Base-by-base conservation (phyloP, 345 rosid species). In the Geranium rotundifolium region DNA sequence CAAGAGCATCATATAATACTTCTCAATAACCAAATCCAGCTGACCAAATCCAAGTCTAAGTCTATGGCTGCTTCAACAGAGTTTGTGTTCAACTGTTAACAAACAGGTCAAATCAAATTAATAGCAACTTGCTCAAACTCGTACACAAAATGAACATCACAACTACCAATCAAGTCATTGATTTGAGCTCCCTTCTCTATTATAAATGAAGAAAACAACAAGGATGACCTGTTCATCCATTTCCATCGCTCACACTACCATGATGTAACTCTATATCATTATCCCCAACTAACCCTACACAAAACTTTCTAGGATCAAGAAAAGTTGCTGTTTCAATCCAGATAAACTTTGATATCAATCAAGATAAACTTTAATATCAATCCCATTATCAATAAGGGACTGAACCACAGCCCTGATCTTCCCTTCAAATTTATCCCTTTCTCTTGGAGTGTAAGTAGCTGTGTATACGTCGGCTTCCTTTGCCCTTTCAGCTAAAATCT, bases 351-450 rank as follows among this genome's bases (percentile, higher is more conserved):
- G 17, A 92, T 71, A 74, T 84, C 93, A 4, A 89, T 89, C 66
- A n/a, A 92, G 95, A 71, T 84, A 87, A 60, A 89, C 79, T 70
- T 87, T 87, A 17, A 92, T 71, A 74, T 84, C 93, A 4, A 89
- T 89, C 66, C 95, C 96, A 20, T 79, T 85, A 64, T 92, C 96
- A 64, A 92, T 85, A 52, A 92, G 82, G 39, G 93, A 87, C 74
- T 89, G 95, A 60, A 89, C 95, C 64, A 92, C 90, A 39, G 93
- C 98, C 77, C 95, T 79, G 61, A 89, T 89, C 69, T 92, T 92
- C 19, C 98, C 95, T 84, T 92, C 98, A 70, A 89, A 92, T 75
- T 84, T 89, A 79, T 89, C 98, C 70, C 89, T 80, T 60, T 92
- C 95, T 62, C 98, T 64, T 2, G 93, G 96, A 39, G 96, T 84